Evolutionary conservation across 257 asterid genomes (phyloP).

Genomic region (Solanum infundibuliforme): DNA sequence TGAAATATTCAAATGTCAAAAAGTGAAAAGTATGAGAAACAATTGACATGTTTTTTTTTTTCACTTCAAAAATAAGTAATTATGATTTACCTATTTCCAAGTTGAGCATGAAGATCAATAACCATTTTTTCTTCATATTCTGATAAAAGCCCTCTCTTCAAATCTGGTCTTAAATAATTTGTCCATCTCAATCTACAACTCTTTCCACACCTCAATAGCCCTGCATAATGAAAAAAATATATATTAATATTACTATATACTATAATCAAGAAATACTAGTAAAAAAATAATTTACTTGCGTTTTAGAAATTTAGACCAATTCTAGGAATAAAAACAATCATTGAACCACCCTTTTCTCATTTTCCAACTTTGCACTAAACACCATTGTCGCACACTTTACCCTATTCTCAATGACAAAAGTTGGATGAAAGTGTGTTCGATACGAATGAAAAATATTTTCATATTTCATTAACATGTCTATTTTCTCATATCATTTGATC

Average conservation of each 20-base stretch:
- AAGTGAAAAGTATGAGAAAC: not conserved
- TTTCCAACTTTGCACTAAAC: not conserved
- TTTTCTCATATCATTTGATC: not conserved
- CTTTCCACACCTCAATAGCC: slow-evolving; percentile 86
- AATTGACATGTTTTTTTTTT: not conserved
- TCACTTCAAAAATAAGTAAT: not conserved
- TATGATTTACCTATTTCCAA: slow-evolving; percentile 65
- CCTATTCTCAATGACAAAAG: not conserved
- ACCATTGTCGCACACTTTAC: not conserved
- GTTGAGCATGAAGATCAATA: slow-evolving; percentile 95
- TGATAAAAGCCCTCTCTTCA: slow-evolving; percentile 83
- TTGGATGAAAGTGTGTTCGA: not conserved
- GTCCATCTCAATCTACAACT: slow-evolving; percentile 97
- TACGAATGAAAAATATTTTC: not conserved
- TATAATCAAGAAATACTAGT: not conserved
- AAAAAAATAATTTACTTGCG: not conserved
- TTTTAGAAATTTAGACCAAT: not conserved
- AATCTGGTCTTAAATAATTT: slow-evolving; percentile 83
- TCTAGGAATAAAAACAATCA: not conserved
- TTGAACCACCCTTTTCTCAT: not conserved
- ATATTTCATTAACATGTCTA: not conserved
- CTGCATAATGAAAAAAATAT: slow-evolving; percentile 17
- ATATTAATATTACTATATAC: not conserved
- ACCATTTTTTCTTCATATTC: slow-evolving; percentile 87
- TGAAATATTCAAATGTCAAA: not conserved